These are phyloP conservation scores for Nissolia schottii DNA, from an alignment of 306 rosid species.

Conservation along the genomic window DNA sequence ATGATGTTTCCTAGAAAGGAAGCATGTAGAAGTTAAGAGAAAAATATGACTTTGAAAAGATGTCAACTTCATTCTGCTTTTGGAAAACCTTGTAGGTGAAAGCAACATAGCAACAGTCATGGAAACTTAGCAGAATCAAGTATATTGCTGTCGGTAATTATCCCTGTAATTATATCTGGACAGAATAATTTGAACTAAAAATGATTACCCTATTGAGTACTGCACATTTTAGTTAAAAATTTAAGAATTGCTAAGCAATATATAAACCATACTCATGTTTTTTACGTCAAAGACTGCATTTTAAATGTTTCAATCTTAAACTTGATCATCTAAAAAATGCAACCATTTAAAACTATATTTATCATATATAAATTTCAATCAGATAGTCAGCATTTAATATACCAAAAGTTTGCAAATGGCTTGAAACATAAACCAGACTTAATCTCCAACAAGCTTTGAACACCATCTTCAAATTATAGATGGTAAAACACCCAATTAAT, in stretches of 20 bases:
- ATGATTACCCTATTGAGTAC: not conserved
- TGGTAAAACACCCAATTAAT: conserved; percentile 3
- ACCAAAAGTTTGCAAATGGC: not conserved
- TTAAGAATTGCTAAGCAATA: not conserved
- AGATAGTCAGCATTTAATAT: conserved; percentile 21
- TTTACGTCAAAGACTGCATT: not conserved
- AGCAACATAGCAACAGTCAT: not conserved
- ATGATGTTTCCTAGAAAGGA: not conserved
- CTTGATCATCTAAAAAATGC: not conserved
- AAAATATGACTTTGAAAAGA: not conserved
- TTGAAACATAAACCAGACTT: conserved; percentile 10
- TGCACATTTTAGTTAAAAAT: not conserved
- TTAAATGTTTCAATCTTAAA: not conserved
- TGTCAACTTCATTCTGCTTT: not conserved
- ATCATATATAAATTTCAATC: not conserved
- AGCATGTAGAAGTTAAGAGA: not conserved
- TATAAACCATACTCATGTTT: not conserved
- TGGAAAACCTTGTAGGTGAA: not conserved
- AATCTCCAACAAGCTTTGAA: conserved; percentile 2
- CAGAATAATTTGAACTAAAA: not conserved
- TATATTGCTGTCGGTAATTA: not conserved
- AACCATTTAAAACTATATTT: conserved; percentile 14
- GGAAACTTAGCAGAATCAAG: not conserved
- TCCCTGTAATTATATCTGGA: conserved; percentile 1
- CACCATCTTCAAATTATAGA: conserved; percentile 3